A percentile compares a stretch with the other conserved stretches of the same genome.
phyloP scores from a whole-genome alignment of 192 early-diverging fungal species.

The Podochytrium sp. region DNA sequence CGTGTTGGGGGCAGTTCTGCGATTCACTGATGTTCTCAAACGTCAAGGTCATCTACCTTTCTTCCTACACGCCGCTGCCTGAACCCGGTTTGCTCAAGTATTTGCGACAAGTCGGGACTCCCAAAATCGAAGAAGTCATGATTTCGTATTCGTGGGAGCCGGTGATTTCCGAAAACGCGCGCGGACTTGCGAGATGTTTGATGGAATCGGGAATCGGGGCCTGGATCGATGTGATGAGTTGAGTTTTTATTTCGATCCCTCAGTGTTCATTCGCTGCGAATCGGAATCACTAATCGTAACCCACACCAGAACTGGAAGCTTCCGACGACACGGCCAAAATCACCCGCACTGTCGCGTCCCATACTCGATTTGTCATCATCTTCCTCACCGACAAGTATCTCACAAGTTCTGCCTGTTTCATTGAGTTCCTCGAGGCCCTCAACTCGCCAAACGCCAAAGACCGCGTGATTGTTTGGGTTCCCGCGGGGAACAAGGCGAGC shows the following conservation, averaged over 20 bases:
- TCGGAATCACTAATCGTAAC: neutral
- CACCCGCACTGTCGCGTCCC: conserved; percentile 9
- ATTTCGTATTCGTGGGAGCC: conserved; percentile 17
- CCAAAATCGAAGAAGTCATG: conserved; percentile 18
- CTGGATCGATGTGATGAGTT: conserved; percentile 17
- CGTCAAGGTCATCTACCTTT: too few species aligned
- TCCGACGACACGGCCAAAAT: conserved; percentile 10
- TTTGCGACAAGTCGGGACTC: neutral
- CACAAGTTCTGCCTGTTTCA: neutral
- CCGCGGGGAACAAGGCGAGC: neutral
- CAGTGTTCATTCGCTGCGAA: too few species aligned
- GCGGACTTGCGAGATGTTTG: conserved; percentile 6
- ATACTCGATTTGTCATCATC: conserved; percentile 24
- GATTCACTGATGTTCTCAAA: too few species aligned
- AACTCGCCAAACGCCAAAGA: conserved; percentile 4
- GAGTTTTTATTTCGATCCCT: neutral
- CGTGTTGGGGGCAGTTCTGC: too few species aligned
- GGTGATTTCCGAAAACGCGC: conserved; percentile 8
- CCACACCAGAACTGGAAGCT: neutral
- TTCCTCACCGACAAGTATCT: conserved; percentile 22
- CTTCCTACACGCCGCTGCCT: too few species aligned
- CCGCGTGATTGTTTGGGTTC: conserved; percentile 20
- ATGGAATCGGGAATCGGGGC: neutral
- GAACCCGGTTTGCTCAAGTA: conserved; percentile 17
- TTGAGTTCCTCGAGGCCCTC: conserved; percentile 12